Percentiles rank a stretch among this genome's conserved stretches.
Conservation (phyloP, 805 yeast species). For the Metschnikowia shivogae region DNA sequence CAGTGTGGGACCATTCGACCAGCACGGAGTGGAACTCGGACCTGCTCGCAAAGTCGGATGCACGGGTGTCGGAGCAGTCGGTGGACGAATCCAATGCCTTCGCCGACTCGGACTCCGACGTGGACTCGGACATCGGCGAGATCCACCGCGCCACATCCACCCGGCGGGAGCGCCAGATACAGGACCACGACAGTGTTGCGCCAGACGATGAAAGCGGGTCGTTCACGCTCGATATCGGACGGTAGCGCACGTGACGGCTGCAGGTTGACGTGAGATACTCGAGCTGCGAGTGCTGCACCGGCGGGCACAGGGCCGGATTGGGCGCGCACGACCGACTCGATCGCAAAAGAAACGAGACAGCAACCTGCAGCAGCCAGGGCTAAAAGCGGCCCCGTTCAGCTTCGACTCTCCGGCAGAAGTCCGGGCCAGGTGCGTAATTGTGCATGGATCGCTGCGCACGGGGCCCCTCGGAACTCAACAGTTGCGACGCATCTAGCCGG, state of each 20-base stretch:
- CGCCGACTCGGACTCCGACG: conserved; percentile 30
- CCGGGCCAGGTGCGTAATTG: too few species aligned
- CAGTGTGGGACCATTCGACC: background rate
- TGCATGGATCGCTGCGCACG: too few species aligned
- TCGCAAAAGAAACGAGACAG: background rate
- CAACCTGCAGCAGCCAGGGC: background rate
- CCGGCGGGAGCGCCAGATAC: conserved; percentile 4
- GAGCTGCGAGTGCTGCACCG: too few species aligned
- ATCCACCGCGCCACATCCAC: conserved; percentile 36
- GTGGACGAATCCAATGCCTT: conserved; percentile 1
- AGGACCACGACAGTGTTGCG: background rate
- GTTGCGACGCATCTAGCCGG: too few species aligned
- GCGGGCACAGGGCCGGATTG: background rate
- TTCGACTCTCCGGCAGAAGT: too few species aligned
- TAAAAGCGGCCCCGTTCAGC: too few species aligned
- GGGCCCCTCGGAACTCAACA: too few species aligned
- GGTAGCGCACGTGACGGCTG: background rate
- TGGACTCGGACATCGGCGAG: conserved; percentile 45
- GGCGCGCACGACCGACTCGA: background rate
- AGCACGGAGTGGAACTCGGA: background rate
- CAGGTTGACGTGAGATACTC: background rate
- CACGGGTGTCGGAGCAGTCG: background rate
- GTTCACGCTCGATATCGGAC: conserved; percentile 13
- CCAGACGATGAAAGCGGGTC: conserved; percentile 10
- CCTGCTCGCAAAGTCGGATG: background rate